Base-by-base conservation (phyloP, 192 early-diverging fungal species). In the Coemansia sp. region DNA sequence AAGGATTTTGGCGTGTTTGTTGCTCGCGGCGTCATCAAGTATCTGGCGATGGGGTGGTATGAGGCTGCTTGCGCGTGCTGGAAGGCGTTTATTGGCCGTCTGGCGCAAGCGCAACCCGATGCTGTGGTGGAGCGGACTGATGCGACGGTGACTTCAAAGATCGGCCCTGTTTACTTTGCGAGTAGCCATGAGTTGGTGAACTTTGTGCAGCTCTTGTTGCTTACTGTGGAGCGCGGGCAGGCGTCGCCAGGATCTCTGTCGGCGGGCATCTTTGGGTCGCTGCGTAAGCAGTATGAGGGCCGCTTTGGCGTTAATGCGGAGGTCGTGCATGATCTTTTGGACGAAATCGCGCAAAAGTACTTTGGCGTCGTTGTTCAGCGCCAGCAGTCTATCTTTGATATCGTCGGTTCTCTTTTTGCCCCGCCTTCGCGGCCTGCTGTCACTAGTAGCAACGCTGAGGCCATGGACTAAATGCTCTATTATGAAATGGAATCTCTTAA, bases 11-110 rank as follows among this genome's bases (percentile, higher is more conserved):
- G 95, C 2, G 80, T 90, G 34, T 95, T 90, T 74, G 78, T 90
- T 45, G 84, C 91, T 9, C 88, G 95, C 45, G 88, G 85, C 14
- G 90, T 93, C 24, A 79, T 96, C 37, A 91, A 91, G 88, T 93
- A 92, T 61, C 74, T 91, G 46, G 82, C 76, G 5, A 55, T 82
- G 34, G 83, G 82, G 53, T 85, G 79, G 56, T 85, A 74, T 66
- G 84, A 83, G 53, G 85, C 80, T 2, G 73, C 84, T 2, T 71
- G 79, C 16, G 59, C 81, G 62, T 85, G 83, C 74, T 84, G 82
- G 76, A 80, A 55, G 55, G 82, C 63, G 62, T 79, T 75, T 71
- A 57, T 74, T n/a, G 62, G 53, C 31, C 55, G 68, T 7, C 55
- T 69, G 36, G 71, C 35, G 23, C 71, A 70, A 48, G 64, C 63